Conservation (phyloP, 2,329 filamentous ascomycete species). For the Colletotrichum liriopes region DNA sequence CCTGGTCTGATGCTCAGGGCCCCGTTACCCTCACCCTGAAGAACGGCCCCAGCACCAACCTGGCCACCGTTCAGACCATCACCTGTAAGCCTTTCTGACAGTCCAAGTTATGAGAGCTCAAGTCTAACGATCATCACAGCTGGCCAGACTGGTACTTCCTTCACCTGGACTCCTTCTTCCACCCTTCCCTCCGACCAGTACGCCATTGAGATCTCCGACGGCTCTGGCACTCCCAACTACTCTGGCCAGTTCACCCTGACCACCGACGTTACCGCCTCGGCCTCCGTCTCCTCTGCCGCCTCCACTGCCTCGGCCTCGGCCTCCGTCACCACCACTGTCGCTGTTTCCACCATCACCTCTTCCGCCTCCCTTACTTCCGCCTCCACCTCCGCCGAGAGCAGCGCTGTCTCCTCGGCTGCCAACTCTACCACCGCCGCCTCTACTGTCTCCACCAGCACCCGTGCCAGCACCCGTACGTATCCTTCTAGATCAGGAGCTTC, state of each 20-base stretch:
- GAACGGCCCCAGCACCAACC: slow-evolving; percentile 54
- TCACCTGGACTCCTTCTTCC: slow-evolving; percentile 57
- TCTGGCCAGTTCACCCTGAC: slow-evolving; percentile 56
- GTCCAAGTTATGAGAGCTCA: not conserved
- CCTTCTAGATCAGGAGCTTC: not conserved
- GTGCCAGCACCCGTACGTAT: slow-evolving; percentile 37
- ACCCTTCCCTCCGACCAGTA: slow-evolving; percentile 58
- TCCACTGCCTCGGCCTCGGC: slow-evolving; percentile 39
- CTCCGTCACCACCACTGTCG: slow-evolving; percentile 31
- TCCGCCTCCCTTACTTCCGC: slow-evolving; percentile 30
- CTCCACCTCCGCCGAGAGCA: slow-evolving; percentile 37
- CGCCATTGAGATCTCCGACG: slow-evolving; percentile 63
- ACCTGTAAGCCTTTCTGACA: slow-evolving; percentile 52
- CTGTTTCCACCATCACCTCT: slow-evolving; percentile 40
- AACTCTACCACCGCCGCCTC: slow-evolving; percentile 33
- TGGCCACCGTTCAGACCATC: slow-evolving; percentile 54
- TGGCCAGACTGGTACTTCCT: slow-evolving; percentile 52
- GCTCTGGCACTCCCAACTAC: slow-evolving; percentile 59
- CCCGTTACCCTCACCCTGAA: slow-evolving; percentile 61
- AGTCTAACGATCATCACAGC: slow-evolving; percentile 47
- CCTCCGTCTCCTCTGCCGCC: slow-evolving; percentile 34
- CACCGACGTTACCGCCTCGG: slow-evolving; percentile 44
- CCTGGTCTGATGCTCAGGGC: slow-evolving; percentile 58
- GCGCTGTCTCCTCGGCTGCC: slow-evolving; percentile 41
- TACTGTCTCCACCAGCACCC: slow-evolving; percentile 36